Percentiles rank a stretch among this genome's conserved stretches.
phyloP scores from a whole-genome alignment of 176 grass and related monocot genomes.

The Phragmites australis region DNA sequence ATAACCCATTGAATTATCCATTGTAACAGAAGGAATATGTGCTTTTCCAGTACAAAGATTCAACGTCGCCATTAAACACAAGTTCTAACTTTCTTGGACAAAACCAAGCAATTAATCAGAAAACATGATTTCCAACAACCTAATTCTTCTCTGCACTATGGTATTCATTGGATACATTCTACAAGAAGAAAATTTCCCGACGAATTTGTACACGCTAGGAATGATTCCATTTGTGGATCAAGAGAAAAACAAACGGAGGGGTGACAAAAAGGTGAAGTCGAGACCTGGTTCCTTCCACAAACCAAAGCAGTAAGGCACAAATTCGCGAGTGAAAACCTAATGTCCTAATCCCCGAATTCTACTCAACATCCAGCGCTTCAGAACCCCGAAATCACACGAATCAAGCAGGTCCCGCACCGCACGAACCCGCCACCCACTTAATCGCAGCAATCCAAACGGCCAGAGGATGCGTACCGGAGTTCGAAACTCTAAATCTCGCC shows the following conservation, averaged over 20 bases:
- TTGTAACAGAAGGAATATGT: not conserved
- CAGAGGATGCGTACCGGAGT: constrained; percentile 16
- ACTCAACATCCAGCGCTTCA: not conserved
- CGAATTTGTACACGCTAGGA: not conserved
- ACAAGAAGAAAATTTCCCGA: not conserved
- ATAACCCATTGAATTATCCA: not conserved
- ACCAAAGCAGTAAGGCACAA: not conserved
- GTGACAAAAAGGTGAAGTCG: not conserved
- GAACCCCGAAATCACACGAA: not conserved
- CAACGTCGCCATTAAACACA: not conserved
- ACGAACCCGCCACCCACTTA: not conserved
- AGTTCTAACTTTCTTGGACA: not conserved
- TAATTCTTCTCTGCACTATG: not conserved
- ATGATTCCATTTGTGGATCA: not conserved
- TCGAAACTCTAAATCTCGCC: constrained; percentile 42
- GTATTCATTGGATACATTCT: not conserved
- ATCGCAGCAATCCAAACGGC: not conserved
- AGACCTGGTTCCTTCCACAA: not conserved
- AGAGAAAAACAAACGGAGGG: not conserved
- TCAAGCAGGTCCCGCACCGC: not conserved
- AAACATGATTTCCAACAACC: not conserved
- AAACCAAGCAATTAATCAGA: not conserved
- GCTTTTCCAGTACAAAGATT: not conserved
- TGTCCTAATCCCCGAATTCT: not conserved
- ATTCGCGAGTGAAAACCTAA: not conserved